These are phyloP conservation scores for Tetragonia tetragonoides DNA, from an alignment of 148 eudicot genomes.

Conservation along the genomic window DNA sequence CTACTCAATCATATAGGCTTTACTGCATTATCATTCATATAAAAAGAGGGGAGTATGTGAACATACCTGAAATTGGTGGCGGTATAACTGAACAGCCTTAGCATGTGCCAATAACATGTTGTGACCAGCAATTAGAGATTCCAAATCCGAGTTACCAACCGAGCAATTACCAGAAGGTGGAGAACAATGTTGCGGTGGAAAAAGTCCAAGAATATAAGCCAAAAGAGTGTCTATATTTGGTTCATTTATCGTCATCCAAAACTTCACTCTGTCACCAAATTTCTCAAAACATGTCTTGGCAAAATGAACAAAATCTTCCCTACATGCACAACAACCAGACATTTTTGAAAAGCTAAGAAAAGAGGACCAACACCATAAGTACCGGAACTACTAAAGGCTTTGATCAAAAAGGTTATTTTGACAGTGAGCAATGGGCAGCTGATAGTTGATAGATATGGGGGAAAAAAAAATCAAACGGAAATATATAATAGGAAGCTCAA, in stretches of 20 bases:
- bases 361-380: not conserved
- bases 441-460: not conserved
- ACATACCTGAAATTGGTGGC: conserved; percentile 44
- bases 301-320: conserved; percentile 64
- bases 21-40: too few species aligned
- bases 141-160: conserved; percentile 58
- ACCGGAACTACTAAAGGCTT: too few species aligned
- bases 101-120: conserved; percentile 71
- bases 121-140: conserved; percentile 63
- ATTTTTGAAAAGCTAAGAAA: not conserved
- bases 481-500: not conserved
- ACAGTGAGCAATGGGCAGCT: not conserved
- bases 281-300: conserved; percentile 62
- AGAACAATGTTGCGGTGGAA: conserved; percentile 78
- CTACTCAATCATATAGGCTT: too few species aligned
- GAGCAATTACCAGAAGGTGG: conserved; percentile 50
- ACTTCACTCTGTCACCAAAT: conserved; percentile 76
- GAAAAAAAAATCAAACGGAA: not conserved
- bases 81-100: conserved; percentile 58
- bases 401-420: too few species aligned
- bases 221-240: conserved; percentile 50
- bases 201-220: conserved; percentile 43
- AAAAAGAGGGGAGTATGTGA: too few species aligned
- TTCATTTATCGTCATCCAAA: conserved; percentile 84
- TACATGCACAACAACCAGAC: conserved; percentile 16